Percentiles rank a stretch among this genome's conserved stretches.
These are phyloP conservation scores for Alternaria metachromatica DNA, from an alignment of 2,329 filamentous ascomycete genomes.

Conservation along the genomic window DNA sequence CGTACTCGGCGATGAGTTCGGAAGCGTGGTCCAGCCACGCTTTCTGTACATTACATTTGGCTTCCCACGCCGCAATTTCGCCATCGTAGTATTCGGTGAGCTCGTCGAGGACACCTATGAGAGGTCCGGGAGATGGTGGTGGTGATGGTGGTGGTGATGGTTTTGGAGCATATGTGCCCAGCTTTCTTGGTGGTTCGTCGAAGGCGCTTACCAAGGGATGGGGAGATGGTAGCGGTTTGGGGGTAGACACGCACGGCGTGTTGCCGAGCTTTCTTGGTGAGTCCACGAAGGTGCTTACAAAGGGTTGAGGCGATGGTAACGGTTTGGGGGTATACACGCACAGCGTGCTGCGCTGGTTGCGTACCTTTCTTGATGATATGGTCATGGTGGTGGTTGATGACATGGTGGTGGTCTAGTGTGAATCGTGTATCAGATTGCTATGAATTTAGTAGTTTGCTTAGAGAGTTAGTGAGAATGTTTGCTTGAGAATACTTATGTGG, in stretches of 20 bases:
- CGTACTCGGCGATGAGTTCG: not conserved
- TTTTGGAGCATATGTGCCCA: not conserved
- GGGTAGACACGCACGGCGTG: not conserved
- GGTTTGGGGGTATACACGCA: not conserved
- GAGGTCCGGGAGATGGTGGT: not conserved
- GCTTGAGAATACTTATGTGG: not conserved
- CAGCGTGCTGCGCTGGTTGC: not conserved
- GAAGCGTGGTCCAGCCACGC: not conserved
- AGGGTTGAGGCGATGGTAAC: not conserved
- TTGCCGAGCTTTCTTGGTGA: not conserved
- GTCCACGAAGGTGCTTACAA: not conserved
- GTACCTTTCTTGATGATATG: not conserved
- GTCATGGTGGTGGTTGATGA: not conserved
- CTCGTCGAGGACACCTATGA: not conserved
- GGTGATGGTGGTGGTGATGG: not conserved
- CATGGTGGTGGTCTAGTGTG: not conserved
- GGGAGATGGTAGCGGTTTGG: not conserved
- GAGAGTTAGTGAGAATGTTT: not conserved
- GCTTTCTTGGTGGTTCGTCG: not conserved
- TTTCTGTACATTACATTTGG: not conserved
- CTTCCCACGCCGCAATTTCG: not conserved
- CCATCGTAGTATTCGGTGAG: not conserved
- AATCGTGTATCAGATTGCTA: rapidly evolving
- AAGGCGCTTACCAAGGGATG: not conserved
- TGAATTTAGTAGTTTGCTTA: not conserved